Evolutionary conservation across 2,329 filamentous ascomycete genomes (phyloP), one percentile per base, ranked within the genome.

Genomic region (Pseudophaeomoniella oleicola): DNA sequence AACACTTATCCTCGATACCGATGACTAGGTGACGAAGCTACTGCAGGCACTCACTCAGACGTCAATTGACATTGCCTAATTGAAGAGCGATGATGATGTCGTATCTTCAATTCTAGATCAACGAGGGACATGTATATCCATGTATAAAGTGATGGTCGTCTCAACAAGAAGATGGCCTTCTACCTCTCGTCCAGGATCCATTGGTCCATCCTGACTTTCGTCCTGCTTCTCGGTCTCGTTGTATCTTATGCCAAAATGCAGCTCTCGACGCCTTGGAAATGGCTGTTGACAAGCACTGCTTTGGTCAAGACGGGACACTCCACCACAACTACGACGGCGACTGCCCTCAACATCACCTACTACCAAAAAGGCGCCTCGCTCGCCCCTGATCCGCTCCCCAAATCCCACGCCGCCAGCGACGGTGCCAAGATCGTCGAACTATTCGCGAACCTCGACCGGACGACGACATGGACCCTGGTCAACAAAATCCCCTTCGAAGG

Each of bases 371-470:
- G 49, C 22, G 34, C 43, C n/a, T 51, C 47, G 14, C 30, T 51
- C 4, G 42, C 43, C 5, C 42, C 46, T 27, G 9, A 27, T 22
- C 40, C 35, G 14, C 46, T 51, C 3, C 50, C 50, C 5, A 32
- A 34, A 30, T 46, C 50, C 2, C 48, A 50, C 11, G 38, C 46
- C 14, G 37, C 38, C 3, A 41, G 44, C 2, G 43, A 51, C 17
- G 45, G 45, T 4, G 42, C 43, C 5, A 42, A 49, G 6, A 62
- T 59, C n/a, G 46, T 56, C 10, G 50, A 56, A 33, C 51, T 49
- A 27, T 67, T 65, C 47, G 52, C 52, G 45, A 66, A 64, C 44
- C 45, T 55, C 1, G 64, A 63, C 32, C 59, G 63, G 13, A 55
- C 57, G 1, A 66, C 63, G 1, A 43, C 46, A 2, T 66, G 63